Conservation (phyloP, 768 basidiomycete genomes). For the Podaxis rugospora region DNA sequence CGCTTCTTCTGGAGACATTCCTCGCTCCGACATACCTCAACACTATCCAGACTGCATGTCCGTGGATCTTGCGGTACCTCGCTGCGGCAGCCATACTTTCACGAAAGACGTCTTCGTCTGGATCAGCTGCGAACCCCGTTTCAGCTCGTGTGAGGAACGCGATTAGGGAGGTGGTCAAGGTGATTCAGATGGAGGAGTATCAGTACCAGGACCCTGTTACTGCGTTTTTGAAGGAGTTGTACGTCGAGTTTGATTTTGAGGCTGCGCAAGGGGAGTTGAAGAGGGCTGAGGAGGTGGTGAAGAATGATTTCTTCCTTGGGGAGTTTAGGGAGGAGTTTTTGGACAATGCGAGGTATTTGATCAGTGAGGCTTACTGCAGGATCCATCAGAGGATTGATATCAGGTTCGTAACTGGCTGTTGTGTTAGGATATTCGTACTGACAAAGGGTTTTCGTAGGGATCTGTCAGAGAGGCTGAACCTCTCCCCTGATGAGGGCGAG, state of each 20-base stretch:
- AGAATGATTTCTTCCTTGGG: slow-evolving; percentile 90
- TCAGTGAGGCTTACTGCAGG: slow-evolving; percentile 96
- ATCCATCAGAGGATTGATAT: slow-evolving; percentile 94
- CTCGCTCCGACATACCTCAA: slow-evolving; percentile 95
- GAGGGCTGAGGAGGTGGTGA: slow-evolving; percentile 76
- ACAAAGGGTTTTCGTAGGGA: slow-evolving; percentile 21
- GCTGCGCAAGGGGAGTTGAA: slow-evolving; percentile 82
- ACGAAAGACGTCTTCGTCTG: slow-evolving; percentile 60
- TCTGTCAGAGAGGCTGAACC: slow-evolving; percentile 88
- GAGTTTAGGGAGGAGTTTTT: slow-evolving; percentile 92
- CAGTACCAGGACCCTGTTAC: slow-evolving; percentile 95
- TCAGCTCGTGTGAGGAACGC: slow-evolving; percentile 82
- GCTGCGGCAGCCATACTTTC: slow-evolving; percentile 91
- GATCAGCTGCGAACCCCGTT: slow-evolving; percentile 35
- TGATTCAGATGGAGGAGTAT: slow-evolving; percentile 93
- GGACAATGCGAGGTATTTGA: slow-evolving; percentile 93
- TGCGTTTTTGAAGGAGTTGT: slow-evolving; percentile 88
- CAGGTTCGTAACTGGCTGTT: slow-evolving; percentile 36
- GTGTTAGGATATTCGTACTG: neutral
- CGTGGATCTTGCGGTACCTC: slow-evolving; percentile 94
- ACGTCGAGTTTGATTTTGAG: slow-evolving; percentile 95
- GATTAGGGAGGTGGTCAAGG: slow-evolving; percentile 87
- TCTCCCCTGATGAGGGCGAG: slow-evolving; percentile 93
- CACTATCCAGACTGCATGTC: slow-evolving; percentile 94
- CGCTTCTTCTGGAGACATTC: slow-evolving; percentile 93